Percentiles rank a stretch among this genome's conserved stretches.
Conservation (phyloP, 2,329 filamentous ascomycete genomes). For the Beauveria bassiana region DNA sequence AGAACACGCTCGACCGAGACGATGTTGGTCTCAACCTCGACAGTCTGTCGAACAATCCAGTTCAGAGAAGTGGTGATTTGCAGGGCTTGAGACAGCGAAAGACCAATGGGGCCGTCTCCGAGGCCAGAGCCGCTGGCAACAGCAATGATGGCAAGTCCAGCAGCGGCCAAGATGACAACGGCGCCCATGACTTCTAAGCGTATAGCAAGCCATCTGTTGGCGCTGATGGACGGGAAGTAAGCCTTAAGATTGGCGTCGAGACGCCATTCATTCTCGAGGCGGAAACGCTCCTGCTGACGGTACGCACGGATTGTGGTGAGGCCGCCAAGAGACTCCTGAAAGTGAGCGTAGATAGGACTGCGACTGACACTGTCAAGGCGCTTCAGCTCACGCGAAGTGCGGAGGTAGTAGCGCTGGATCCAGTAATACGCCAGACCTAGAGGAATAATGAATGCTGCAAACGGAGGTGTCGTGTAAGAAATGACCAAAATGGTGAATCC, state of each 20-base stretch:
- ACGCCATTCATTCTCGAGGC: conserved; percentile 92
- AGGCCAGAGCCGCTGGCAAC: conserved; percentile 61
- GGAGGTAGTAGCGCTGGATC: conserved; percentile 94
- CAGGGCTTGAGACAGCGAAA: conserved; percentile 94
- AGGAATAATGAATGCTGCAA: conserved; percentile 73
- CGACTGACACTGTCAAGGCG: conserved; percentile 89
- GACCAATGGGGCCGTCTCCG: conserved; percentile 70
- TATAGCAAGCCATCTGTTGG: conserved; percentile 89
- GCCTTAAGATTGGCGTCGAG: conserved; percentile 91
- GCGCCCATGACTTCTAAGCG: conserved; percentile 93
- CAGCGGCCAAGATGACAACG: conserved; percentile 82
- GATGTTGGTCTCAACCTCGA: conserved; percentile 99
- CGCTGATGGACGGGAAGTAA: conserved; percentile 92
- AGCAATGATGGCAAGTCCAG: conserved; percentile 72
- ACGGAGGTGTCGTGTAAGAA: conserved; percentile 70
- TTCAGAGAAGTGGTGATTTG: conserved; percentile 97
- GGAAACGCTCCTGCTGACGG: conserved; percentile 78
- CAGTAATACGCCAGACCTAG: conserved; percentile 75
- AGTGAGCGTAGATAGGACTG: conserved; percentile 96
- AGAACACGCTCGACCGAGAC: conserved; percentile 96
- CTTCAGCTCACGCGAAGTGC: conserved; percentile 94
- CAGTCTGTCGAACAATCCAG: conserved; percentile 97
- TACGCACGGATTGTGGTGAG: conserved; percentile 95
- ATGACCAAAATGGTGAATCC: conserved; percentile 84
- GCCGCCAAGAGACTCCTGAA: conserved; percentile 92